Conservation (phyloP, 208 protist species). For the Leishmania arabica region DNA sequence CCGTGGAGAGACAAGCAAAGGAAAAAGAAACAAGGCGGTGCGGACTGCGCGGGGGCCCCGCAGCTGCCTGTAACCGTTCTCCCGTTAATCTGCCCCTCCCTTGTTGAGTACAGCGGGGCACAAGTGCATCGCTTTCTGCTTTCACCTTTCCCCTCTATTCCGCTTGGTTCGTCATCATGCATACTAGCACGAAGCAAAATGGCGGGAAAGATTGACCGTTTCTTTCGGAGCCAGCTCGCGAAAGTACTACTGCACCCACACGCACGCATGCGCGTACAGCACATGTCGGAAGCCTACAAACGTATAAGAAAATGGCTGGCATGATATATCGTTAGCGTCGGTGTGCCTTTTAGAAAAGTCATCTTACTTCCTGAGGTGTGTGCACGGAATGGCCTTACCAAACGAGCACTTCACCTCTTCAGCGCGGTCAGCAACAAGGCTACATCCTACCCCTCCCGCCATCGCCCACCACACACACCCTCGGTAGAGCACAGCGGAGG, state of each 20-base stretch:
- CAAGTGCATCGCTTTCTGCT: neutral
- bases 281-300: conserved; percentile 10
- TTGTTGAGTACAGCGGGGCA: neutral
- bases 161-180: neutral
- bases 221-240: neutral
- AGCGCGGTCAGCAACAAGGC: neutral
- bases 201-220: neutral
- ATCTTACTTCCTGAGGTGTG: neutral
- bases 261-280: neutral
- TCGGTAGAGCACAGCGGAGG: neutral
- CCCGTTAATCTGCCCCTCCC: neutral
- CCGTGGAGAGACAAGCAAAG: neutral
- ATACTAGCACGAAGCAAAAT: neutral
- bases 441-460: neutral
- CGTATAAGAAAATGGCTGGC: conserved; percentile 8
- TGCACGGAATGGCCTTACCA: neutral
- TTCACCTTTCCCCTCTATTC: neutral
- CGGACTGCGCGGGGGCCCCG: neutral
- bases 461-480: neutral
- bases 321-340: neutral
- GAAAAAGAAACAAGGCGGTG: neutral
- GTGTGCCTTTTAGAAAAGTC: neutral
- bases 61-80: neutral
- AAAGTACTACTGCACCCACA: neutral
- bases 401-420: neutral